Percentiles rank a stretch among this genome's conserved stretches.
These are phyloP conservation scores for Punica granatum DNA, from an alignment of 345 rosid species.

Conservation along the genomic window DNA sequence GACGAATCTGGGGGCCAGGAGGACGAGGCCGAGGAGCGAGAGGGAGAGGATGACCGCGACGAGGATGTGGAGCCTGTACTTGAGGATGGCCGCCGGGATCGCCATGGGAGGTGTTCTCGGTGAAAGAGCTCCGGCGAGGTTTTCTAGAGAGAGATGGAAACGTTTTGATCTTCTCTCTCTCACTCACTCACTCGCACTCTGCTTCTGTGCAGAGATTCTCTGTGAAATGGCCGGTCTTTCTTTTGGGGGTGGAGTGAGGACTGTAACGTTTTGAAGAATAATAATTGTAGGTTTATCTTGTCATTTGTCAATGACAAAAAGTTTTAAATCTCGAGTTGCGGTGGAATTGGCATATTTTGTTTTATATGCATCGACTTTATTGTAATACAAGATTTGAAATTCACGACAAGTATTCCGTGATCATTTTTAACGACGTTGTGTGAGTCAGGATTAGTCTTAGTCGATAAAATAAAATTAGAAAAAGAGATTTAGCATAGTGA, in stretches of 20 bases:
- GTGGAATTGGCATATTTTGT: too few relatives aligned
- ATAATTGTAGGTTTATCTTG: neutral
- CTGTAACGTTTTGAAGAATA: neutral
- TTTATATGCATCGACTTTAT: too few relatives aligned
- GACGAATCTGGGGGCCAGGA: slow-evolving; percentile 65
- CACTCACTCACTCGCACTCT: neutral
- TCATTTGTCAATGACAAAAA: neutral
- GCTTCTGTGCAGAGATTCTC: slow-evolving; percentile 23
- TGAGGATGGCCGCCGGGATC: slow-evolving; percentile 51
- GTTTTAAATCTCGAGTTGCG: too few relatives aligned
- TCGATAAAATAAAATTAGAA: too few relatives aligned
- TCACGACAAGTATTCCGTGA: too few relatives aligned
- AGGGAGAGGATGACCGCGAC: slow-evolving; percentile 23
- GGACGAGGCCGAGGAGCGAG: slow-evolving; percentile 24
- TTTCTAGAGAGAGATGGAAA: neutral
- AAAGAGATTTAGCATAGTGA: too few relatives aligned
- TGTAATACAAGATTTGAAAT: too few relatives aligned
- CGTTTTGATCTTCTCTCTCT: neutral
- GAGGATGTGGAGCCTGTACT: slow-evolving; percentile 50
- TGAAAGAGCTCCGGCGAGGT: neutral
- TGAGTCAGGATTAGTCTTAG: too few relatives aligned
- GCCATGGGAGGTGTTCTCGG: slow-evolving; percentile 30
- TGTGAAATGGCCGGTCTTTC: neutral
- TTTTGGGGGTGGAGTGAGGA: neutral
- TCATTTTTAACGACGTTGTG: too few relatives aligned